A percentile compares a stretch with the other conserved stretches of the same genome.
phyloP scores from a whole-genome alignment of 106 monocot genomes.

The Cymbidium sinense region DNA sequence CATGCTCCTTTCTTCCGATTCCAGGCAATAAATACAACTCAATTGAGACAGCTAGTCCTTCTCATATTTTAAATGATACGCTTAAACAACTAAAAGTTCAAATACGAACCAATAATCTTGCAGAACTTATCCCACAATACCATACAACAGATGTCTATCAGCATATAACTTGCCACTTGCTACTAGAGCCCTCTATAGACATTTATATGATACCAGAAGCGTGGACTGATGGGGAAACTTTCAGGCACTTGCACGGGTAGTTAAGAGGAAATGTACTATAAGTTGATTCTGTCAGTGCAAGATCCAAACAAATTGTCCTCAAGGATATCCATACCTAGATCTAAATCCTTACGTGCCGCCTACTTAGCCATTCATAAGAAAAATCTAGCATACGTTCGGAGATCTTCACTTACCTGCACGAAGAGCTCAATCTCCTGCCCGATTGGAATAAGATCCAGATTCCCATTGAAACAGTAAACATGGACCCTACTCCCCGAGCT shows the following conservation, averaged over 20 bases:
- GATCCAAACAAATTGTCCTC: background rate
- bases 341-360: background rate
- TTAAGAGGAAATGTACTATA: background rate
- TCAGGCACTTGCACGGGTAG: background rate
- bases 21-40: background rate
- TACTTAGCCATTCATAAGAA: background rate
- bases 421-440: constrained; percentile 76
- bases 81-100: background rate
- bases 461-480: constrained; percentile 64
- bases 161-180: background rate
- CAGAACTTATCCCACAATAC: background rate
- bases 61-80: background rate
- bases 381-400: background rate
- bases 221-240: background rate
- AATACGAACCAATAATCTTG: background rate
- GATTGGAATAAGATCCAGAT: constrained; percentile 61
- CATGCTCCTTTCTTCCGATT: background rate
- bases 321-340: background rate
- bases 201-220: background rate
- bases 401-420: constrained; percentile 34
- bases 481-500: constrained; percentile 92
- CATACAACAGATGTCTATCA: background rate
- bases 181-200: too few species aligned
- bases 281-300: background rate
- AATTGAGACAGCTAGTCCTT: background rate